These are phyloP conservation scores for Tuber brumale DNA, from an alignment of 495 filamentous ascomycete genomes.

Conservation along the genomic window DNA sequence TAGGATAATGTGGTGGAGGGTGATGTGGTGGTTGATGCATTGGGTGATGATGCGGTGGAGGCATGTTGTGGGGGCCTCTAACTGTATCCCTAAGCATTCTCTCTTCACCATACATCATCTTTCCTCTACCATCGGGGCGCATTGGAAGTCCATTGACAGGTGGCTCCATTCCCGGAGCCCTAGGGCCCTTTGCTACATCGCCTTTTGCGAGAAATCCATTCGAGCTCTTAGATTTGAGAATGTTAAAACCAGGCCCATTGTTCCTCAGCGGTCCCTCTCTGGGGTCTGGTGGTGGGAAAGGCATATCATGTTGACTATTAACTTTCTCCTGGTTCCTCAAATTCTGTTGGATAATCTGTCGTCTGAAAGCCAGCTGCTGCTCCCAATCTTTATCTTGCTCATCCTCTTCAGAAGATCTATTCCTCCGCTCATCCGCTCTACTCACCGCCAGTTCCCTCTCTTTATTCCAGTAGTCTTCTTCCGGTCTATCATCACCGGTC, in stretches of 20 bases:
- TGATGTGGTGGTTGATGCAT: conserved; percentile 23
- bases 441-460: conserved; percentile 29
- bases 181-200: conserved; percentile 17
- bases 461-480: conserved; percentile 23
- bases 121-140: conserved; percentile 24
- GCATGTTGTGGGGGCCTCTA: conserved; percentile 36
- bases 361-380: conserved; percentile 40
- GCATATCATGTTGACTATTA: conserved; percentile 37
- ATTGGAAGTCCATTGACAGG: conserved; percentile 15
- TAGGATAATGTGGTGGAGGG: conserved; percentile 18
- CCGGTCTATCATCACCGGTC: conserved; percentile 18
- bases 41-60: conserved; percentile 17
- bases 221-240: conserved; percentile 38
- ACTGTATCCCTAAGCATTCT: conserved; percentile 35
- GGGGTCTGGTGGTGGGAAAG: conserved; percentile 23
- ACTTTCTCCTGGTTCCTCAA: conserved; percentile 41
- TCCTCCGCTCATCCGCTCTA: conserved; percentile 29
- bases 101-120: conserved; percentile 33
- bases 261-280: conserved; percentile 19
- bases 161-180: conserved; percentile 21
- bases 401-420: conserved; percentile 21
- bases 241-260: conserved; percentile 27
- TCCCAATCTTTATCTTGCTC: conserved; percentile 41
- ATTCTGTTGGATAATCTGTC: conserved; percentile 41
- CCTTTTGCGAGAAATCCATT: conserved; percentile 33